Base-by-base conservation (phyloP, 495 filamentous ascomycete species). In the Hypoxylon perforatum region DNA sequence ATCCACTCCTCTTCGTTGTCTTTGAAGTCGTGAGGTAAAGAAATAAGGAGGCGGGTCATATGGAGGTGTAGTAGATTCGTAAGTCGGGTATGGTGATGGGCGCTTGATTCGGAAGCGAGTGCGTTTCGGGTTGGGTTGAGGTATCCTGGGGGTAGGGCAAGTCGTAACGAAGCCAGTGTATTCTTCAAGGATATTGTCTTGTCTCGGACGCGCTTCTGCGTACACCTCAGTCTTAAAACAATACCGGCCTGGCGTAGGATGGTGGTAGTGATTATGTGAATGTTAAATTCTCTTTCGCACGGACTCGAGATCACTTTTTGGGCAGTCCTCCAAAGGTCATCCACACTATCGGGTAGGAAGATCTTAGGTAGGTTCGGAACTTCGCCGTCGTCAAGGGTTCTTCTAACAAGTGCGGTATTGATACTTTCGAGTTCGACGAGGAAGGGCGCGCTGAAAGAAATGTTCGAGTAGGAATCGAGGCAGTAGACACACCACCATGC, bases 401-500 rank as follows among this genome's bases (percentile, higher is more conserved):
- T 48, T 11, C 57, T 57, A 11, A 64, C n/a, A 12, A 75, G 61
- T 22, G 73, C 60, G 7, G 67, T 75, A 44, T 57, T 61, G 38
- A 75, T 68, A 25, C 64, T 62, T 28, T 73, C 70, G 14, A 57
- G 33, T 10, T 75, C 70, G 18, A 75, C 50, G 1, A 69, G 25
- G 30, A 67, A 71, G 21, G 73, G 73, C 2, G 67, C 58, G 5
- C 61, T 63, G 1, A 66, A 54, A 14, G 66, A 50, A 8, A 75
- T 70, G 30, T 75, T 75, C 12, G 75, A 67, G 50, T 78, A 78
- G 0, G 76, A 63, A 41, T 80, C 77, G 15, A 80, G 65, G n/a
- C 75, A 74, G 55, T 78, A 80, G 46, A 80, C 67, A 57, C 73
- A 76, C 77, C 77, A 80, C 74, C 76, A 80, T 14, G 76, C 28